Conservation (phyloP, 2,329 filamentous ascomycete genomes). For the Fusarium albosuccineum region DNA sequence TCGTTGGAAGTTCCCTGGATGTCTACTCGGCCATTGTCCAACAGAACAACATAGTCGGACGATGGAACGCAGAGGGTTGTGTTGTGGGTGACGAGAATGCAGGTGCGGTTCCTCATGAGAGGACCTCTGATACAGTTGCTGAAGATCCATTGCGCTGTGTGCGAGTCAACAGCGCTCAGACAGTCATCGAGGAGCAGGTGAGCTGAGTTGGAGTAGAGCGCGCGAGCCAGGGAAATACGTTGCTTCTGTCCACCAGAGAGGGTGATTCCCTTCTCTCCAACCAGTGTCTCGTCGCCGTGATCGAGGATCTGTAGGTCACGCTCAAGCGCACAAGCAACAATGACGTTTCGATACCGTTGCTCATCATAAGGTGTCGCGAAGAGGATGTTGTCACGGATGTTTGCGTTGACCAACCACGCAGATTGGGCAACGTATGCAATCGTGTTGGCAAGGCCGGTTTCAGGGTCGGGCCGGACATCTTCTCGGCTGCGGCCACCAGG, state of each 20-base stretch:
- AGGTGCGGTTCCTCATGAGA: constrained; percentile 89
- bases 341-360: constrained; percentile 86
- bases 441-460: constrained; percentile 89
- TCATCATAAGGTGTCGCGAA: constrained; percentile 87
- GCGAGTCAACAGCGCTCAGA: constrained; percentile 94
- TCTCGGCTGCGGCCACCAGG: constrained; percentile 89
- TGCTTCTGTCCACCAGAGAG: constrained; percentile 98
- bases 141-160: constrained; percentile 98
- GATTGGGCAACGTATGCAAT: constrained; percentile 97
- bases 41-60: constrained; percentile 83
- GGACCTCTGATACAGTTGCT: constrained; percentile 90
- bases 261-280: constrained; percentile 97
- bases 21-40: constrained; percentile 87
- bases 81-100: constrained; percentile 96
- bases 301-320: constrained; percentile 94
- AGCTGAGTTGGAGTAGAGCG: constrained; percentile 93
- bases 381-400: constrained; percentile 94
- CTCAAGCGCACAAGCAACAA: constrained; percentile 90
- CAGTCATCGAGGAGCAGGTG: constrained; percentile 96
- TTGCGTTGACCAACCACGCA: constrained; percentile 96
- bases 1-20: constrained; percentile 82
- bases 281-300: constrained; percentile 90
- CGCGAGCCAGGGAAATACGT: constrained; percentile 94
- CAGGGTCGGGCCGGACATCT: constrained; percentile 83
- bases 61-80: constrained; percentile 86